A percentile compares a stretch with the other conserved stretches of the same genome.
phyloP scores from a whole-genome alignment of 805 yeast genomes.

The Candida tibetensis region DNA sequence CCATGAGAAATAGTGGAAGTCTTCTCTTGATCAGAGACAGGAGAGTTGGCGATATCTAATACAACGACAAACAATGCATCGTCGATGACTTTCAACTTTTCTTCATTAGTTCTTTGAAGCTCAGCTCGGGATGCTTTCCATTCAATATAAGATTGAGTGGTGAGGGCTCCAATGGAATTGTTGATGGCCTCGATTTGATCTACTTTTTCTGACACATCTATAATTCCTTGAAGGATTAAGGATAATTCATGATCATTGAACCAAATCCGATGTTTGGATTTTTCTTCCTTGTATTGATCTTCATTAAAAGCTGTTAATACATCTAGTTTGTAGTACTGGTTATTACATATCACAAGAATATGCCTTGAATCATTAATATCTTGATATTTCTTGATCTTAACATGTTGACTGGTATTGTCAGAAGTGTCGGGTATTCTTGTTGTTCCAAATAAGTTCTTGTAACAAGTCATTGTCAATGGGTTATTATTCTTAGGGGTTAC shows the following conservation, averaged over 20 bases:
- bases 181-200: constrained; percentile 40
- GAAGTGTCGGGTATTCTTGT: constrained; percentile 46
- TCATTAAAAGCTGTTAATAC: constrained; percentile 38
- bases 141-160: constrained; percentile 49
- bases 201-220: constrained; percentile 32
- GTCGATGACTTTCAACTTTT: constrained; percentile 40
- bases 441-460: constrained; percentile 65
- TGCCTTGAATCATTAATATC: constrained; percentile 42
- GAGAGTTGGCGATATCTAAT: constrained; percentile 45
- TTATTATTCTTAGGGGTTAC: constrained; percentile 46
- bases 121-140: constrained; percentile 49
- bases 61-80: constrained; percentile 51
- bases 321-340: constrained; percentile 49
- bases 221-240: constrained; percentile 40
- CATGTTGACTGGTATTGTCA: constrained; percentile 25
- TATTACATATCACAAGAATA: constrained; percentile 48
- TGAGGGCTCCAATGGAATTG: constrained; percentile 51
- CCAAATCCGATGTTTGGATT: constrained; percentile 42
- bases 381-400: constrained; percentile 34
- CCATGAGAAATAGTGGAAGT: constrained; percentile 53
- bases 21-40: constrained; percentile 46
- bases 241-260: constrained; percentile 53
- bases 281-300: constrained; percentile 16
- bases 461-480: constrained; percentile 67
- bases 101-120: constrained; percentile 37